Percentiles rank a stretch among this genome's conserved stretches.
Evolutionary conservation across 352 stramenopile genomes (phyloP).

Genomic region (Globisporangium acanthophoron): DNA sequence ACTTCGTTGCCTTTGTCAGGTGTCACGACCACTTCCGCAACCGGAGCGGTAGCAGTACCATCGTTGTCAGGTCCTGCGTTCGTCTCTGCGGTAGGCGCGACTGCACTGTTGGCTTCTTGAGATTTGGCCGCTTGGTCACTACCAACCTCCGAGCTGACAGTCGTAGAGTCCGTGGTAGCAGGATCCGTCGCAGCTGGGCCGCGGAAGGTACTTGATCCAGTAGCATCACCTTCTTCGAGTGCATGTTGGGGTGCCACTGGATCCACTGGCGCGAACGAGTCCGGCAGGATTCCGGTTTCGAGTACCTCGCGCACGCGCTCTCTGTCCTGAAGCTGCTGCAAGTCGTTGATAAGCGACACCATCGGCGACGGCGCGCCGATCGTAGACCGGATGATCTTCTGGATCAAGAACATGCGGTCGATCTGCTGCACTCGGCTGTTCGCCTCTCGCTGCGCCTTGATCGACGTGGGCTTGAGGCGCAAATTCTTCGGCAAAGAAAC

Average conservation of each 20-base stretch:
- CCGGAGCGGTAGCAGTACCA: background rate
- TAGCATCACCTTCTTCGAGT: background rate
- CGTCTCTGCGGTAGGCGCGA: background rate
- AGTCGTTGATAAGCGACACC: conserved; percentile 30
- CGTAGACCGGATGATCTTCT: conserved; percentile 19
- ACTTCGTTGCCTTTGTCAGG: background rate
- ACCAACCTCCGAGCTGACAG: background rate
- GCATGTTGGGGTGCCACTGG: background rate
- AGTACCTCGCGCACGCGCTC: conserved; percentile 30
- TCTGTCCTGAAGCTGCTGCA: conserved; percentile 32
- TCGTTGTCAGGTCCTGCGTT: background rate
- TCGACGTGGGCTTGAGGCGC: conserved; percentile 6
- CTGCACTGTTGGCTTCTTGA: background rate
- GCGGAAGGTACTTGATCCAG: background rate
- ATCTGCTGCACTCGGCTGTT: conserved; percentile 56
- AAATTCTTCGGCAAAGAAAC: conserved; percentile 19
- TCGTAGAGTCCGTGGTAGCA: background rate
- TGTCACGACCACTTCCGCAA: background rate
- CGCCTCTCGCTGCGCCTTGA: conserved; percentile 35
- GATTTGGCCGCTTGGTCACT: background rate
- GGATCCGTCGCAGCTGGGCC: background rate
- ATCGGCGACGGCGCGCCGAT: conserved; percentile 13
- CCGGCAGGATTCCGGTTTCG: conserved; percentile 22
- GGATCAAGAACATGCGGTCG: conserved; percentile 63
- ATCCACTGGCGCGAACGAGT: conserved; percentile 2